Percentiles rank a stretch among this genome's conserved stretches.
These are phyloP conservation scores for Dentipellis sp. DNA, from an alignment of 768 basidiomycete genomes.

Conservation along the genomic window DNA sequence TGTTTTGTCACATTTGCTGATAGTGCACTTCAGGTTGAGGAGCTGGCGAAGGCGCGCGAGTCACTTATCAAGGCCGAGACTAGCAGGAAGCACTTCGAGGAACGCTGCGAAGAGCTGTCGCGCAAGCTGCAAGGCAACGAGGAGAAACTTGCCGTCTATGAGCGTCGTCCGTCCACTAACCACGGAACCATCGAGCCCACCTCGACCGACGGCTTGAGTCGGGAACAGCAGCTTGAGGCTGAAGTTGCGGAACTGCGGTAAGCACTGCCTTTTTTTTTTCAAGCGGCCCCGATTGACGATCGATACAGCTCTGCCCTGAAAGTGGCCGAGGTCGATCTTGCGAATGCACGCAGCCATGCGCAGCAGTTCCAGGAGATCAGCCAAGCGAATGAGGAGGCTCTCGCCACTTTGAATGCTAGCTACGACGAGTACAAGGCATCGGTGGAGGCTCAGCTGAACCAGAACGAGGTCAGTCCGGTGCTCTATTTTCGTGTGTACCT, in stretches of 20 bases:
- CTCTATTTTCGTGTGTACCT: background rate
- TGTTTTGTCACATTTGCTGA: constrained; percentile 8
- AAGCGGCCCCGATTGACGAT: background rate
- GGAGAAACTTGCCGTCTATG: constrained; percentile 84
- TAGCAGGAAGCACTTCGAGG: constrained; percentile 70
- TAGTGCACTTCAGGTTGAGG: constrained; percentile 38
- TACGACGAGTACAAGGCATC: constrained; percentile 74
- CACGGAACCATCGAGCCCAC: constrained; percentile 22
- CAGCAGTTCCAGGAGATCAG: constrained; percentile 85
- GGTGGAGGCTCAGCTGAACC: constrained; percentile 58
- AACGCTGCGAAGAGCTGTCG: constrained; percentile 54
- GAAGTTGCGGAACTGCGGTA: constrained; percentile 84
- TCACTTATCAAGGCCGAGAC: constrained; percentile 64
- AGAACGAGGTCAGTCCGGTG: constrained; percentile 48
- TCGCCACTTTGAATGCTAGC: constrained; percentile 58
- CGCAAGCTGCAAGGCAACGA: constrained; percentile 64
- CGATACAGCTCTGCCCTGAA: constrained; percentile 58
- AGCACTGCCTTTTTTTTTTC: constrained; percentile 14
- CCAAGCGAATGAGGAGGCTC: constrained; percentile 70
- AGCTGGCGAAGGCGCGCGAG: constrained; percentile 62
- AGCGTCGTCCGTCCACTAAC: constrained; percentile 41
- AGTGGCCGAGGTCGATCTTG: constrained; percentile 68
- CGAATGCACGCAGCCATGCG: constrained; percentile 59
- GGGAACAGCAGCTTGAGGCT: constrained; percentile 73
- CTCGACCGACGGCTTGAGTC: constrained; percentile 38